Conservation (phyloP, 257 asterid genomes). For the Eucommia ulmoides region DNA sequence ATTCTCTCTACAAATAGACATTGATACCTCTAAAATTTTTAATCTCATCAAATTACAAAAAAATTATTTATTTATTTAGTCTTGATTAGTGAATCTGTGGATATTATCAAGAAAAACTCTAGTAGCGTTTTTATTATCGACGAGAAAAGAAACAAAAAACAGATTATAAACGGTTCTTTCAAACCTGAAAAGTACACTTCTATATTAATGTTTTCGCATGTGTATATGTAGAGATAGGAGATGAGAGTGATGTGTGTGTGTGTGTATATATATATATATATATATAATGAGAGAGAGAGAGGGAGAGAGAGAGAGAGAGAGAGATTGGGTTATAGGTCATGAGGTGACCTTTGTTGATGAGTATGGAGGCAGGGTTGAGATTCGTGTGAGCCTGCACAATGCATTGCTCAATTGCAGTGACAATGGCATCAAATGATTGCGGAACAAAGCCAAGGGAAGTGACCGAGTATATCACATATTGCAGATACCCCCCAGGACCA, state of each 20-base stretch:
- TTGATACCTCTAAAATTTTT: no score
- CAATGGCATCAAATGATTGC: conserved; percentile 49
- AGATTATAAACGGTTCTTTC: no score
- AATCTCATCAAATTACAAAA: no score
- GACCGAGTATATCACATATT: conserved; percentile 33
- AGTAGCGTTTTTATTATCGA: no score
- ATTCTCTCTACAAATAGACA: no score
- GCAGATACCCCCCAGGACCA: conserved; percentile 62
- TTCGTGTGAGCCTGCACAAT: conserved; percentile 45
- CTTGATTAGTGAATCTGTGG: no score
- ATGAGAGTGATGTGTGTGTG: neutral
- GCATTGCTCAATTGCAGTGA: conserved; percentile 38
- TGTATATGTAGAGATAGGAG: neutral
- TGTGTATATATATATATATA: neutral
- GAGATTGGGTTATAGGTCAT: no score
- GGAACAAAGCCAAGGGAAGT: conserved; percentile 56
- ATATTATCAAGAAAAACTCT: no score
- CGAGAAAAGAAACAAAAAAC: no score
- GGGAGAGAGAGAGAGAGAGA: no score
- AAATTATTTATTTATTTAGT: no score
- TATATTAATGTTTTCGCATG: neutral
- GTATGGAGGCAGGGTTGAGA: conserved; percentile 35
- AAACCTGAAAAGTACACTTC: neutral
- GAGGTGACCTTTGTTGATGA: conserved; percentile 34
- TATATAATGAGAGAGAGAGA: no score